Percentiles rank a stretch among this genome's conserved stretches.
phyloP scores from a whole-genome alignment of 2,329 filamentous ascomycete species.

The Elsinoe batatas region DNA sequence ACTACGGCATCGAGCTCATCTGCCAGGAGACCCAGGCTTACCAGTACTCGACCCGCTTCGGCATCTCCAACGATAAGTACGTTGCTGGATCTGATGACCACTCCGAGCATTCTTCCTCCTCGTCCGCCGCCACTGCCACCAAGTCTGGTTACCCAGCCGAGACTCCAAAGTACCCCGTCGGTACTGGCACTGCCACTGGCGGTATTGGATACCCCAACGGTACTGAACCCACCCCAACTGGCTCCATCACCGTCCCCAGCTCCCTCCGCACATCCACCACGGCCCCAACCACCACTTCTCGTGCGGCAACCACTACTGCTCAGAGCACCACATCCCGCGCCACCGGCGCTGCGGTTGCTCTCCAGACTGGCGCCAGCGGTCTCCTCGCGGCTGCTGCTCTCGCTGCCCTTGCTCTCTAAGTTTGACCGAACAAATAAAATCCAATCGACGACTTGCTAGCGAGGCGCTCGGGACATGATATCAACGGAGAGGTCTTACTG shows the following conservation, averaged over 20 bases:
- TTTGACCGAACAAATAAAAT: neutral
- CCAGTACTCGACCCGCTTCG: conserved; percentile 55
- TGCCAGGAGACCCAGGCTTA: conserved; percentile 50
- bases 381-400: conserved; percentile 31
- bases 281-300: conserved; percentile 17
- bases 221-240: conserved; percentile 24
- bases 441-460: conserved; percentile 3
- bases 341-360: conserved; percentile 27
- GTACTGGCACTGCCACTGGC: conserved; percentile 13
- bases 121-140: conserved; percentile 7
- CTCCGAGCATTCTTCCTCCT: conserved; percentile 17
- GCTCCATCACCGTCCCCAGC: conserved; percentile 25
- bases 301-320: conserved; percentile 21
- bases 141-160: conserved; percentile 17
- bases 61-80: conserved; percentile 40
- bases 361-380: conserved; percentile 29
- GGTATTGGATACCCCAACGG: conserved; percentile 16
- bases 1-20: conserved; percentile 54
- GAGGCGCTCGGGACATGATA: conserved; percentile 4
- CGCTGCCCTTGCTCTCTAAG: conserved; percentile 30
- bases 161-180: conserved; percentile 16
- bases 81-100: conserved; percentile 19
- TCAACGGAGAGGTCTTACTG: neutral
- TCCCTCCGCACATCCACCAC: conserved; percentile 24
- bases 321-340: conserved; percentile 18